Conservation (phyloP, 345 rosid genomes). For the Anastatica hierochuntica region DNA sequence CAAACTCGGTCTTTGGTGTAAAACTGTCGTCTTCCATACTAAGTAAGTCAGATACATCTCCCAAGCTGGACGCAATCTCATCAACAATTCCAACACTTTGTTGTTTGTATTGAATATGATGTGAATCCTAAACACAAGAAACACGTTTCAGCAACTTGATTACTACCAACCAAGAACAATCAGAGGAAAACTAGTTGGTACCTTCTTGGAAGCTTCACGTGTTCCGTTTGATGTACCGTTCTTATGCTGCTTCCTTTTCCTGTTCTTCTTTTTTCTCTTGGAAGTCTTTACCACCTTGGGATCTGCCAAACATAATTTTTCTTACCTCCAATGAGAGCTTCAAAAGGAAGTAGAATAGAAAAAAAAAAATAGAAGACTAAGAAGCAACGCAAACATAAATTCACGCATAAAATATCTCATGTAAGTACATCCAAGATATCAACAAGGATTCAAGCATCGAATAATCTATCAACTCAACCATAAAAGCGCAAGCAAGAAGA, state of each 20-base stretch:
- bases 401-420: background rate
- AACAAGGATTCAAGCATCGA: background rate
- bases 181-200: conserved; percentile 21
- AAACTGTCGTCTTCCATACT: conserved; percentile 32
- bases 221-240: conserved; percentile 19
- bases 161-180: conserved; percentile 9
- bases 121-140: conserved; percentile 37
- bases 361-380: conserved; percentile 15
- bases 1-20: conserved; percentile 45
- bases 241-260: conserved; percentile 49
- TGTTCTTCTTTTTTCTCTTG: conserved; percentile 66
- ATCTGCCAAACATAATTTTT: conserved; percentile 39
- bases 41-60: conserved; percentile 35
- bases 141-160: conserved; percentile 10
- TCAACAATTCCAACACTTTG: conserved; percentile 29
- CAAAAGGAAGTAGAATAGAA: conserved; percentile 20
- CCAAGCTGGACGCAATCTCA: conserved; percentile 22
- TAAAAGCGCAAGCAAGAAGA: too few species aligned
- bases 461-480: background rate
- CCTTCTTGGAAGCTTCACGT: conserved; percentile 37
- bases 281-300: conserved; percentile 47
- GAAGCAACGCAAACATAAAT: conserved; percentile 13
- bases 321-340: too few species aligned
- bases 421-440: background rate
- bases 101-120: conserved; percentile 29